Base-by-base conservation (phyloP, 2,329 filamentous ascomycete species). In the Aspergillus puulaauensis region DNA sequence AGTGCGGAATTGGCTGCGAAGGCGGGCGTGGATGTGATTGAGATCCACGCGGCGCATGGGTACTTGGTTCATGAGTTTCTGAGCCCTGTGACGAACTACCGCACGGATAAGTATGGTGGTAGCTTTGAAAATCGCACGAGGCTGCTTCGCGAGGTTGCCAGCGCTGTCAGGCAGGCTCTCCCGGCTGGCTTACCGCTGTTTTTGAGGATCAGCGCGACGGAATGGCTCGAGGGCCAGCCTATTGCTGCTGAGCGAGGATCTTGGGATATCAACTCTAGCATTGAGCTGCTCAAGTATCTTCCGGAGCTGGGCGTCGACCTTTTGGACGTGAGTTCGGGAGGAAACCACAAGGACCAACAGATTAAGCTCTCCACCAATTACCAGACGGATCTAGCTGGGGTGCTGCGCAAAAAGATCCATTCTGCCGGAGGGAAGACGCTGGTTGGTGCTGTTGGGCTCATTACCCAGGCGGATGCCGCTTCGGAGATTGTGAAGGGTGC, bases 391-490 rank as follows among this genome's bases (percentile, higher is more conserved):
- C 77, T 83, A 39, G 80, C 81, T 0, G 72, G 73, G 0, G 72
- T 75, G 24, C 77, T 84, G 43, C 73, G 78, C 24, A 69, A 71
- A 40, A 70, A 73, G 24, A 65, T 79, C 31, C 74, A 68, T 9
- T 66, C 66, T 1, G 69, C 68, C 2, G 73, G 74, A 1, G 72
- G 74, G 31, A 65, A 68, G 11, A 71, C 82, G 5, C 70, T 83
- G 27, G 77, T 84, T 17, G 82, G 81, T 3, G 80, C 81, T 2
- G 81, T 84, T 1, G 82, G 81, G 0, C 65, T 82, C 41, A 83
- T 84, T 61, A 83, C 80, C 0, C 79, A 83, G 55, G 79, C 81
- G 0, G 76, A 82, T 50, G 79, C 82, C 57, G 82, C 81, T 15
- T 67, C 74, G 4, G 70, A 79, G 41, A 80, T 83, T 40, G 75